A percentile compares a stretch with the other conserved stretches of the same genome.
Evolutionary conservation across 225 moss, liverwort and hornwort species (phyloP).

Genomic region (Bryum argenteum): DNA sequence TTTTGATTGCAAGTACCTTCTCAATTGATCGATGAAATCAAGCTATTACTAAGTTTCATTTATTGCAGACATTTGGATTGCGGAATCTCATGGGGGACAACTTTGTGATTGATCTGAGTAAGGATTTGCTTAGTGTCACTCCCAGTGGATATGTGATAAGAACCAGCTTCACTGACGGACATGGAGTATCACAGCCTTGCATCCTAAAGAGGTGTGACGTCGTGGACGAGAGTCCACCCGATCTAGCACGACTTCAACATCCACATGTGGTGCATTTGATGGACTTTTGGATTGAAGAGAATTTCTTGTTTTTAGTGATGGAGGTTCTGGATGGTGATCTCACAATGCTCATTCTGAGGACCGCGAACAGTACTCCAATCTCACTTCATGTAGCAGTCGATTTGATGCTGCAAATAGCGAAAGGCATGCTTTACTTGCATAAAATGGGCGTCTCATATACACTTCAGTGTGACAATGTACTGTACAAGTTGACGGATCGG

Average conservation of each 20-base stretch:
- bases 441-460: conserved; percentile 7
- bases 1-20: no score
- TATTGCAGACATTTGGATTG: no score
- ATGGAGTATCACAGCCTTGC: background rate
- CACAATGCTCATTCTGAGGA: background rate
- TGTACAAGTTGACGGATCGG: background rate
- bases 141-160: conserved; percentile 19
- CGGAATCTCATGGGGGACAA: background rate
- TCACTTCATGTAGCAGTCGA: conserved; percentile 5
- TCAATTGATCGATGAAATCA: no score
- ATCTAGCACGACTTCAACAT: conserved; percentile 25
- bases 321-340: conserved; percentile 13
- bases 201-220: conserved; percentile 15
- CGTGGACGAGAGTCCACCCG: background rate
- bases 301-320: background rate
- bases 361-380: background rate
- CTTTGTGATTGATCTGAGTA: conserved; percentile 24
- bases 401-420: conserved; percentile 10
- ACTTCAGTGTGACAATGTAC: conserved; percentile 7
- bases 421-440: conserved; percentile 21
- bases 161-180: background rate
- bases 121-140: conserved; percentile 26
- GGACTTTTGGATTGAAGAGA: conserved; percentile 9
- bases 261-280: conserved; percentile 21
- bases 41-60: no score